Conservation (phyloP, 352 stramenopile species). For the Globisporangium okanoganense region DNA sequence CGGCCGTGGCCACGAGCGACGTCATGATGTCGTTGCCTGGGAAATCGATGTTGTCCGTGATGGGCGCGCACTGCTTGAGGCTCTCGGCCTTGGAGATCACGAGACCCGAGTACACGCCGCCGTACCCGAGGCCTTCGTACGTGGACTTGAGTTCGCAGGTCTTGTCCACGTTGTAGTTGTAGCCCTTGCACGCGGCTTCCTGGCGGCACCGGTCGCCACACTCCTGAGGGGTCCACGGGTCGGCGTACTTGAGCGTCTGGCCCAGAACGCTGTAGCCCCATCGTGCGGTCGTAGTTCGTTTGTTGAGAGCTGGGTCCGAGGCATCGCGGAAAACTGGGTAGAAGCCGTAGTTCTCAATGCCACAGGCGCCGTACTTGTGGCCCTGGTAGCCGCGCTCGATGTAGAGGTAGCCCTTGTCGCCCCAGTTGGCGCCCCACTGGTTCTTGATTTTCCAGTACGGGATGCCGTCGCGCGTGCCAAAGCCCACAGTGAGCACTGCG, state of each 20-base stretch:
- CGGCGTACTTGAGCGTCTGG: too few relatives aligned
- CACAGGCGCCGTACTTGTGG: slow-evolving; percentile 43
- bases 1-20: background rate
- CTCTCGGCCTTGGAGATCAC: slow-evolving; percentile 3
- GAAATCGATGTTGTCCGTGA: slow-evolving; percentile 20
- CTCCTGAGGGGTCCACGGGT: too few relatives aligned
- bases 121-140: background rate
- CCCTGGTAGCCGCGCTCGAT: slow-evolving; percentile 31
- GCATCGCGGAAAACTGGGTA: slow-evolving; percentile 29
- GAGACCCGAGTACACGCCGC: background rate
- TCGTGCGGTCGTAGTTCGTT: background rate
- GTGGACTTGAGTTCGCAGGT: background rate
- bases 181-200: background rate
- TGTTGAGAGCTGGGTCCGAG: background rate
- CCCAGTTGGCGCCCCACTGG: slow-evolving; percentile 26
- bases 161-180: too few relatives aligned
- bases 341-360: slow-evolving; percentile 42
- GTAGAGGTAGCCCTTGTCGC: slow-evolving; percentile 31
- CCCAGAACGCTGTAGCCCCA: too few relatives aligned
- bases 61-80: slow-evolving; percentile 1
- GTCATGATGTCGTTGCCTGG: slow-evolving; percentile 20
- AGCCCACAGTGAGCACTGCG: slow-evolving; percentile 29
- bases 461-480: slow-evolving; percentile 19
- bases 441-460: slow-evolving; percentile 41
- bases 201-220: background rate